A percentile compares a stretch with the other conserved stretches of the same genome.
These are phyloP conservation scores for Clarkia xantiana DNA, from an alignment of 345 rosid species.

Conservation along the genomic window DNA sequence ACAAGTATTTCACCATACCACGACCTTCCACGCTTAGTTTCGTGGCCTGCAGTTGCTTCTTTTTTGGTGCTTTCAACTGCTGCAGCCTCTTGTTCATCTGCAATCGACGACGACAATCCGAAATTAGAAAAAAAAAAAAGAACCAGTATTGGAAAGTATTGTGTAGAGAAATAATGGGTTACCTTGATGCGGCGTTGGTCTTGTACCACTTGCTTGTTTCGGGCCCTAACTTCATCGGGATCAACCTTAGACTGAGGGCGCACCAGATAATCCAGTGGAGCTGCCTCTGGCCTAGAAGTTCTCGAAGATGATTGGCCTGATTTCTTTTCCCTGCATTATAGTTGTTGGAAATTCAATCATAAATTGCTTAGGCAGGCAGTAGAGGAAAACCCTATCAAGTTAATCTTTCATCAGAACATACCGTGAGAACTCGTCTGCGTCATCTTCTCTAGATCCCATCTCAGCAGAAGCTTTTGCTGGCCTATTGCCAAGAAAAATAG, in stretches of 20 bases:
- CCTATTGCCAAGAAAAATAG: constrained; percentile 19
- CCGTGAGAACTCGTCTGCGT: constrained; percentile 56
- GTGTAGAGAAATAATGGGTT: background rate
- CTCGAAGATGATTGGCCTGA: constrained; percentile 65
- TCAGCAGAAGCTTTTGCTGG: constrained; percentile 48
- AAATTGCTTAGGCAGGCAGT: too few species aligned
- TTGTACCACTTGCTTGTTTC: constrained; percentile 64
- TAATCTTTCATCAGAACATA: constrained; percentile 16
- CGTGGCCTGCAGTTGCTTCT: constrained; percentile 85
- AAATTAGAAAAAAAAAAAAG: background rate
- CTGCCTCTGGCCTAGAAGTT: constrained; percentile 89
- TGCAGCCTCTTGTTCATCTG: constrained; percentile 97
- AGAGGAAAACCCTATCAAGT: constrained; percentile 1
- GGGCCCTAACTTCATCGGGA: constrained; percentile 72
- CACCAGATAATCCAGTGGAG: constrained; percentile 76
- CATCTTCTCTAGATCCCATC: constrained; percentile 86
- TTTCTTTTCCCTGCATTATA: constrained; percentile 38
- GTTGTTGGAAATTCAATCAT: background rate
- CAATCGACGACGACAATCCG: constrained; percentile 1
- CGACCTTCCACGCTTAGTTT: constrained; percentile 92
- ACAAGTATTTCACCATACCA: constrained; percentile 89
- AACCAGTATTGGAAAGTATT: too few species aligned
- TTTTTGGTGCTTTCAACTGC: constrained; percentile 89
- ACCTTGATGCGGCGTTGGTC: constrained; percentile 97
- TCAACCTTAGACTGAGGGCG: constrained; percentile 98